These are phyloP conservation scores for Xylaria arbuscula DNA, from an alignment of 2,329 filamentous ascomycete genomes.

Conservation along the genomic window DNA sequence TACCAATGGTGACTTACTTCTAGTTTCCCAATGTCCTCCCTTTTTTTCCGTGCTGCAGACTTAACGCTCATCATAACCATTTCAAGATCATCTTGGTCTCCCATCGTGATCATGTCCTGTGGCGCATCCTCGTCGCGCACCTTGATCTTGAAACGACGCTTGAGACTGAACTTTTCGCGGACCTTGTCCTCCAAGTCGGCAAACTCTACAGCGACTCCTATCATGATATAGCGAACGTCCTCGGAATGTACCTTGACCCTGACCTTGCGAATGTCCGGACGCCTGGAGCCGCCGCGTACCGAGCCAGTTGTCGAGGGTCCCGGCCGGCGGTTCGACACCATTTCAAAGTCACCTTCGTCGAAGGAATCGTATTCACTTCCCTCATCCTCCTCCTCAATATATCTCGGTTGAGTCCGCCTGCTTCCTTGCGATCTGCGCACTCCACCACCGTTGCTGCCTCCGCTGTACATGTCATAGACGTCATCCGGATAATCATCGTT, in stretches of 20 bases:
- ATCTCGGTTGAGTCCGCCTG: constrained; percentile 65
- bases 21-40: constrained; percentile 88
- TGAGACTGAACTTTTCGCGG: constrained; percentile 85
- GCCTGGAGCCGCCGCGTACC: constrained; percentile 65
- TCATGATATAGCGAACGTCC: constrained; percentile 93
- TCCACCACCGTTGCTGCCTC: constrained; percentile 55
- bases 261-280: constrained; percentile 79
- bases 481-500: constrained; percentile 76
- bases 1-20: constrained; percentile 74
- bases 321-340: constrained; percentile 68
- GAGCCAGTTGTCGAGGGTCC: constrained; percentile 60
- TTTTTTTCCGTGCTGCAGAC: constrained; percentile 75
- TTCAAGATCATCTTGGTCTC: constrained; percentile 94
- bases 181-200: constrained; percentile 82
- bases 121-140: constrained; percentile 81
- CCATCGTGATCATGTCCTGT: constrained; percentile 92
- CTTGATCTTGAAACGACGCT: constrained; percentile 86
- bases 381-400: constrained; percentile 83
- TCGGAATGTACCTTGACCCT: constrained; percentile 92
- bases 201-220: constrained; percentile 78
- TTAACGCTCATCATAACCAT: constrained; percentile 81
- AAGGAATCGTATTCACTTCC: constrained; percentile 79
- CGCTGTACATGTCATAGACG: constrained; percentile 72
- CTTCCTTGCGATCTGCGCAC: constrained; percentile 55
- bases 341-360: constrained; percentile 83